These are phyloP conservation scores for Plasmodium gaboni DNA, from an alignment of 169 alveolate genomes.

Conservation along the genomic window DNA sequence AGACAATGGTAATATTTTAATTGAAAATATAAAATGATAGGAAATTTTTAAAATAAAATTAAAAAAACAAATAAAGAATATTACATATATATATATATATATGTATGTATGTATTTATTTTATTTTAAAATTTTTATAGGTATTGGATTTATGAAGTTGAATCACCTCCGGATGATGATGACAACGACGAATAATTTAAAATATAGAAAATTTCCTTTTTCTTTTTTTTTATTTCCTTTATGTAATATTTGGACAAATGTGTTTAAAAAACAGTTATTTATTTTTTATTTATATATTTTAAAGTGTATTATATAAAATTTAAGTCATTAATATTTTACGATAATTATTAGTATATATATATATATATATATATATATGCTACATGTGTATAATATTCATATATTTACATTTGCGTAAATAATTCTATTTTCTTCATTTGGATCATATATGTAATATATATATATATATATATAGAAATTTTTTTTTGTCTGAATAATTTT, in stretches of 20 bases:
- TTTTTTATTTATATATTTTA: slow-evolving; percentile 1
- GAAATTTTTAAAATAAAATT: background rate
- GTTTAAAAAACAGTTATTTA: background rate
- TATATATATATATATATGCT: background rate
- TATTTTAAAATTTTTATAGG: slow-evolving; percentile 44
- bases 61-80: background rate
- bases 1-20: slow-evolving; percentile 86
- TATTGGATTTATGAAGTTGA: slow-evolving; percentile 93
- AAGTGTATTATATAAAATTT: too few relatives aligned
- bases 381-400: background rate
- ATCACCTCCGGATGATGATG: slow-evolving; percentile 89
- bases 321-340: slow-evolving; percentile 3
- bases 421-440: background rate
- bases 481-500: slow-evolving; percentile 6
- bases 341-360: background rate
- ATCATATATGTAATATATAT: background rate
- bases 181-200: slow-evolving; percentile 25
- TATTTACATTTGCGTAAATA: background rate
- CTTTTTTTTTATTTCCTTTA: background rate
- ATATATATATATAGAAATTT: slow-evolving; percentile 6
- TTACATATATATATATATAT: slow-evolving; percentile 5
- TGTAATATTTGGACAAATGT: background rate
- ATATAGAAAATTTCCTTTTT: background rate
- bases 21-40: background rate
- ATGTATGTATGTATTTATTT: background rate